A percentile compares a stretch with the other conserved stretches of the same genome.
Conservation (phyloP, 176 grass and related monocot genomes). For the Elymus sibiricus region DNA sequence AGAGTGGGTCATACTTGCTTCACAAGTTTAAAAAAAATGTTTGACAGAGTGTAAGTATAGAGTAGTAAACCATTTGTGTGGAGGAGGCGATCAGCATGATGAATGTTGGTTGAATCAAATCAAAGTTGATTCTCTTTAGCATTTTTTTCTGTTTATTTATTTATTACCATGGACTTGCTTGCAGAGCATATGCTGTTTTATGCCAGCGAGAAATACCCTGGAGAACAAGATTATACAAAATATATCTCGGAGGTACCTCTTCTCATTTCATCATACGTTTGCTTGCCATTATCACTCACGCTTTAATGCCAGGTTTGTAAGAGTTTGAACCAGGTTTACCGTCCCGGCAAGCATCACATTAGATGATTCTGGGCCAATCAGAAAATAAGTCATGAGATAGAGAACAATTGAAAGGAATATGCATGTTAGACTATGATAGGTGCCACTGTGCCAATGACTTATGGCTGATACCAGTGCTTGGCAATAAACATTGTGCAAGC, state of each 20-base stretch:
- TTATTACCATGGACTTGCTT: conserved; percentile 29
- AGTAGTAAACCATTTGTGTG: background rate
- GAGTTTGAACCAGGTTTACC: background rate
- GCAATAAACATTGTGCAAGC: background rate
- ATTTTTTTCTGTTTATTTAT: conserved; percentile 7
- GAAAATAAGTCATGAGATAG: background rate
- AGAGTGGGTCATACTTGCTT: background rate
- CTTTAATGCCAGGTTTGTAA: background rate
- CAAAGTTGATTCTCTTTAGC: background rate
- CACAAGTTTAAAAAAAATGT: too few species aligned
- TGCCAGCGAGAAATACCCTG: conserved; percentile 98
- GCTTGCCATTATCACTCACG: background rate
- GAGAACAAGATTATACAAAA: conserved; percentile 84
- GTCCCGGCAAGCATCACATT: background rate
- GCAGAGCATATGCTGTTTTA: conserved; percentile 99
- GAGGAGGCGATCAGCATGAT: background rate
- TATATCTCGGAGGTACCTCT: conserved; percentile 76
- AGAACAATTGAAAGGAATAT: background rate
- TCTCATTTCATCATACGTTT: background rate
- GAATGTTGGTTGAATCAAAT: background rate
- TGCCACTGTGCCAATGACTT: background rate
- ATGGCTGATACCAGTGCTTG: background rate
- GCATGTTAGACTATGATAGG: background rate
- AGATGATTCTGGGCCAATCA: background rate
- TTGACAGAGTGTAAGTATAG: background rate